These are phyloP conservation scores for Thielaviopsis ethacetica DNA, from an alignment of 2,329 filamentous ascomycete genomes.

Conservation along the genomic window DNA sequence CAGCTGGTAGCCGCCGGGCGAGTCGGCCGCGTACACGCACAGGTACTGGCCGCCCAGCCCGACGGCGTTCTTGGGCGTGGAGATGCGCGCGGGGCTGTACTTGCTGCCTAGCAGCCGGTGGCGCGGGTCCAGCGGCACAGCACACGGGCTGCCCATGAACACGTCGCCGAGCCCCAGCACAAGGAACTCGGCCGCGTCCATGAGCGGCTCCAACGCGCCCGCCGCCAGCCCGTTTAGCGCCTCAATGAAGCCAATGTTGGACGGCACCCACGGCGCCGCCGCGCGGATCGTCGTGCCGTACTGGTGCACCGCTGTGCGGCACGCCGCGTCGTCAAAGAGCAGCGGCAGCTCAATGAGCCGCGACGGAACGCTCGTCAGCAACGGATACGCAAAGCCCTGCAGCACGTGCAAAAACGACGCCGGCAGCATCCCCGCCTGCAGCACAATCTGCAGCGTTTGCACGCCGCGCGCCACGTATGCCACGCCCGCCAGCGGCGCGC, in stretches of 20 bases:
- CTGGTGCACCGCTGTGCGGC: conserved; percentile 35
- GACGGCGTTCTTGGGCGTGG: conserved; percentile 21
- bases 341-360: conserved; percentile 22
- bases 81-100: conserved; percentile 23
- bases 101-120: conserved; percentile 22
- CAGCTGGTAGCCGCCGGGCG: conserved; percentile 23
- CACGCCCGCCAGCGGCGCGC: conserved; percentile 17
- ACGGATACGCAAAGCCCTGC: not conserved
- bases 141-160: conserved; percentile 23
- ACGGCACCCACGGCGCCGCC: conserved; percentile 44
- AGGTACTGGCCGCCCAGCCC: conserved; percentile 23
- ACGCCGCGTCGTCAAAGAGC: conserved; percentile 23
- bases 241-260: conserved; percentile 39
- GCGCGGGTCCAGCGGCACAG: conserved; percentile 21
- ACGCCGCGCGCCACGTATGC: conserved; percentile 21
- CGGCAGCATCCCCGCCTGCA: conserved; percentile 14
- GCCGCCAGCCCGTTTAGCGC: conserved; percentile 19
- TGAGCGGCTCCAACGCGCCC: conserved; percentile 15
- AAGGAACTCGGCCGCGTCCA: conserved; percentile 21
- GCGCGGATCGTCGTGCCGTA: conserved; percentile 46
- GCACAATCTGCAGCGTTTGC: conserved; percentile 20
- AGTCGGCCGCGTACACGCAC: conserved; percentile 24
- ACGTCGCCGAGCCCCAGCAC: conserved; percentile 24
- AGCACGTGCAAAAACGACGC: conserved; percentile 14
- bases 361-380: conserved; percentile 15